phyloP scores from a whole-genome alignment of 1,139 yeast species.

The Yamadazyma oceani region DNA sequence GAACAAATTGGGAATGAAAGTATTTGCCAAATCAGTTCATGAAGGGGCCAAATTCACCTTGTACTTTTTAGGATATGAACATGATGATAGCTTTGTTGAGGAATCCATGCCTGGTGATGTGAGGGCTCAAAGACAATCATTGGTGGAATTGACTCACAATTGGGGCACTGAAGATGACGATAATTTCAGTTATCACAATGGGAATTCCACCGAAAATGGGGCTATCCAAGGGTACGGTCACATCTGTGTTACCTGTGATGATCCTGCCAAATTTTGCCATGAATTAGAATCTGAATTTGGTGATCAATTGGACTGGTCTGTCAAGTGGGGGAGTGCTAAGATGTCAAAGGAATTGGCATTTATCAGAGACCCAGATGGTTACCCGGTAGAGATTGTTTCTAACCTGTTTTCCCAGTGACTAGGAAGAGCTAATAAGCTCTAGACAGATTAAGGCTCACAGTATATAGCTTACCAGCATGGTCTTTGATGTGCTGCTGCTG shows the following conservation, averaged over 20 bases:
- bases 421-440: too few species aligned
- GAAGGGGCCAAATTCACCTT: slow-evolving; percentile 77
- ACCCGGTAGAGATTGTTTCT: slow-evolving; percentile 68
- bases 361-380: slow-evolving; percentile 90
- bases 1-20: slow-evolving; percentile 76
- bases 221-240: slow-evolving; percentile 85
- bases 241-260: slow-evolving; percentile 69
- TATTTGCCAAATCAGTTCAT: slow-evolving; percentile 55
- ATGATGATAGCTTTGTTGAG: slow-evolving; percentile 34
- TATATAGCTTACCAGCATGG: too few species aligned
- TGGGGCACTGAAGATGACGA: slow-evolving; percentile 89
- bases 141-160: slow-evolving; percentile 88
- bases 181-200: slow-evolving; percentile 76
- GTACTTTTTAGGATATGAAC: slow-evolving; percentile 78
- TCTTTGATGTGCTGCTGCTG: too few species aligned
- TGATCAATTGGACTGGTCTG: slow-evolving; percentile 36
- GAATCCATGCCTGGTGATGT: slow-evolving; percentile 29
- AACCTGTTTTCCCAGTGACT: neutral
- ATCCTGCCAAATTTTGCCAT: slow-evolving; percentile 58
- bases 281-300: slow-evolving; percentile 45
- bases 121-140: slow-evolving; percentile 55
- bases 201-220: slow-evolving; percentile 58
- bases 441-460: too few species aligned
- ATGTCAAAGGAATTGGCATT: slow-evolving; percentile 52
- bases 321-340: slow-evolving; percentile 57